These are phyloP conservation scores for Solanum dulcamara DNA, from an alignment of 257 asterid species.

Conservation along the genomic window DNA sequence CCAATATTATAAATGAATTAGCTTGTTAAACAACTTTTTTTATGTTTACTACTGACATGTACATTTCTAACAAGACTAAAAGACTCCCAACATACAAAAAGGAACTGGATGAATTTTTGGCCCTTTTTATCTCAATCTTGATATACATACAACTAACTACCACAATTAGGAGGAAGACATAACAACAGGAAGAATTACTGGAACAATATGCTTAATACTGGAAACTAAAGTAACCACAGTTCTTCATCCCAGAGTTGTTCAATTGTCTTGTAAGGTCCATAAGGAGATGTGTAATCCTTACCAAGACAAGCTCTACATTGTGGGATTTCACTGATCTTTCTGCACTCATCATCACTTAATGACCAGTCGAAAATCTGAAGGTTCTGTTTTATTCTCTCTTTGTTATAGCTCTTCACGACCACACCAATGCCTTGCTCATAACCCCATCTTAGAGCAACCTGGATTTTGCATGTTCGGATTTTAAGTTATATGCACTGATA, in stretches of 20 bases:
- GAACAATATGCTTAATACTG: background rate
- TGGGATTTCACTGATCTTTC: conserved; percentile 35
- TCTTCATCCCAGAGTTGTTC: conserved; percentile 56
- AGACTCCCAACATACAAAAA: background rate
- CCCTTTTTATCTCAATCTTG: background rate
- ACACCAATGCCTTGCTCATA: conserved; percentile 50
- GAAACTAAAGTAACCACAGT: background rate
- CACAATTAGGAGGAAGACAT: background rate
- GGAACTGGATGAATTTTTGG: background rate
- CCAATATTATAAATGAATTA: too few relatives aligned
- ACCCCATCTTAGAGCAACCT: conserved; percentile 75
- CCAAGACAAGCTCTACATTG: conserved; percentile 51
- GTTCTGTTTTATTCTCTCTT: conserved; percentile 58
- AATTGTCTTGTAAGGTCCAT: conserved; percentile 54
- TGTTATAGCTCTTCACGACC: conserved; percentile 49
- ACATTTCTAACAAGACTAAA: background rate
- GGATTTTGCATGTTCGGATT: background rate
- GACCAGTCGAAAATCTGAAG: conserved; percentile 46
- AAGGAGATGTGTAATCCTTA: conserved; percentile 34
- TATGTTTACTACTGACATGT: background rate
- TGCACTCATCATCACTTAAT: conserved; percentile 30
- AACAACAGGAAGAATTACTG: background rate
- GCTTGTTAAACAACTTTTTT: too few relatives aligned
- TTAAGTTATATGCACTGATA: background rate
- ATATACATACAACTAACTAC: background rate